Percentiles rank a stretch among this genome's conserved stretches.
Evolutionary conservation across 345 rosid genomes (phyloP).

Genomic region (Dipteronia dyeriana): DNA sequence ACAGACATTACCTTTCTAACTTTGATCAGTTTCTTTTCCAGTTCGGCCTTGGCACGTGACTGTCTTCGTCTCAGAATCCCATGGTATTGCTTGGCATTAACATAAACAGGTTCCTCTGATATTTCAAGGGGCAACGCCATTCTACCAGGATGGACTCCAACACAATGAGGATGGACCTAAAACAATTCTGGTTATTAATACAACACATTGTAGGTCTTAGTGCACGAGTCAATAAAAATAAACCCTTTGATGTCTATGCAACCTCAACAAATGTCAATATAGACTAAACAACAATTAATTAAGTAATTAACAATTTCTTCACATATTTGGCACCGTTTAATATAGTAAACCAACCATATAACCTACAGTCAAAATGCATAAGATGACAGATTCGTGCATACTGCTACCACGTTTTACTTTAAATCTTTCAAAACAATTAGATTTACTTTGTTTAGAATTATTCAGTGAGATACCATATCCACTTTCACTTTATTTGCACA

Average conservation of each 20-base stretch:
- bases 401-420: background rate
- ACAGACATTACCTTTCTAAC: constrained; percentile 49
- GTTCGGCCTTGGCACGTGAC: constrained; percentile 69
- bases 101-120: constrained; percentile 74
- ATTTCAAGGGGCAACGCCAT: constrained; percentile 61
- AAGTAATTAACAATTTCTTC: background rate
- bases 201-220: background rate
- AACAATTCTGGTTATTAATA: constrained; percentile 7
- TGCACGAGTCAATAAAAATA: constrained; percentile 1
- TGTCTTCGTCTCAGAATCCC: constrained; percentile 73
- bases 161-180: constrained; percentile 47
- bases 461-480: background rate
- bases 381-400: background rate
- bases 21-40: constrained; percentile 53
- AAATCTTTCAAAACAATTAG: background rate
- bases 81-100: constrained; percentile 75
- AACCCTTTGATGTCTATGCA: background rate
- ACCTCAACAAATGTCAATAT: background rate
- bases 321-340: no score
- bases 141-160: constrained; percentile 48
- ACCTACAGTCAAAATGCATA: background rate
- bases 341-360: background rate
- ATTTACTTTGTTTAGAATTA: background rate
- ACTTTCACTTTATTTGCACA: background rate
- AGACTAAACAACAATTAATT: background rate